A percentile compares a stretch with the other conserved stretches of the same genome.
Evolutionary conservation across 2,329 filamentous ascomycete genomes (phyloP).

Genomic region (Calonectria honghensis): DNA sequence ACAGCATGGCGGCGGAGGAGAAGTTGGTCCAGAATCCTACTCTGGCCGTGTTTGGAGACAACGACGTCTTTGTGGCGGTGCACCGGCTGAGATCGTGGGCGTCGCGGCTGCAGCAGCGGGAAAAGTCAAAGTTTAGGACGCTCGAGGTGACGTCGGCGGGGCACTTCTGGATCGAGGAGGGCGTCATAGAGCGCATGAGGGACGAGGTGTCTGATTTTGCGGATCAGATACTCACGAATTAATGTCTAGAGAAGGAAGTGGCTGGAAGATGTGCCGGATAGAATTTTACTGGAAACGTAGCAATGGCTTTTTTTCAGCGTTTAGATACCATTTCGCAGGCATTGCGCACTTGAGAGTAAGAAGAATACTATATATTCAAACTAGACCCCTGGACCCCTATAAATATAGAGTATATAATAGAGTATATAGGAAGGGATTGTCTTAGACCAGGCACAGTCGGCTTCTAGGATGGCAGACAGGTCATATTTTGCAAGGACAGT

Average conservation of each 20-base stretch:
- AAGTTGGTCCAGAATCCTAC: slow-evolving; percentile 77
- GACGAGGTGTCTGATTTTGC: slow-evolving; percentile 55
- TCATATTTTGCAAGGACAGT: neutral
- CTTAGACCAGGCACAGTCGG: neutral
- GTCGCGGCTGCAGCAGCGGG: slow-evolving; percentile 66
- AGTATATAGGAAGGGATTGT: neutral
- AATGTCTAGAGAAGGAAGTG: neutral
- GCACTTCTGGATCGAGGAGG: slow-evolving; percentile 78
- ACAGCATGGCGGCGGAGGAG: slow-evolving; percentile 64
- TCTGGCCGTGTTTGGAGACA: slow-evolving; percentile 83
- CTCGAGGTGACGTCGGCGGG: slow-evolving; percentile 72
- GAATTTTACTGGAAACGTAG: slow-evolving; percentile 4
- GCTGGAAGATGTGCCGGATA: neutral
- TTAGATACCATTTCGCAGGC: slow-evolving; percentile 14
- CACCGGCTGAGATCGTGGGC: slow-evolving; percentile 81
- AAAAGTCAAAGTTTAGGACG: slow-evolving; percentile 67
- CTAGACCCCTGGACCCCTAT: neutral
- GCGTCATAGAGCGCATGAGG: slow-evolving; percentile 62
- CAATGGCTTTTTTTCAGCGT: neutral
- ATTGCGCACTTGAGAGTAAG: neutral
- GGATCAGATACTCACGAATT: slow-evolving; percentile 43
- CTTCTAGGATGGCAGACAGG: neutral
- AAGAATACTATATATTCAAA: neutral
- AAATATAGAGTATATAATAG: no score
- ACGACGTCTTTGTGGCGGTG: slow-evolving; percentile 82